These are phyloP conservation scores for Arabidopsis arenosa DNA, from an alignment of 345 rosid genomes.

Conservation along the genomic window DNA sequence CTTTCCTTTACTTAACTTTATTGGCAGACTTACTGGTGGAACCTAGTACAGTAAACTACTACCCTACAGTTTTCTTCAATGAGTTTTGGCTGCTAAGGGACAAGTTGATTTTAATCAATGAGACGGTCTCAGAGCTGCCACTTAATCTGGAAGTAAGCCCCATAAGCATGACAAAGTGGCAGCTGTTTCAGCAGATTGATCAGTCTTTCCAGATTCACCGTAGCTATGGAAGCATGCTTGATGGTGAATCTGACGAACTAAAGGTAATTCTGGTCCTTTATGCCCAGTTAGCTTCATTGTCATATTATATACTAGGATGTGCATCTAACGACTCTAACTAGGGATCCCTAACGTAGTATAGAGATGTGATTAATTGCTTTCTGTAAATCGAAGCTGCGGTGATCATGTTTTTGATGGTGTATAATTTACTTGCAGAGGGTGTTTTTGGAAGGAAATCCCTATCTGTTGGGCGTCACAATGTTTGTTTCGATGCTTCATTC, in stretches of 20 bases:
- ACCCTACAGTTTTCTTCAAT: slow-evolving; percentile 80
- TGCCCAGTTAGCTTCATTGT: slow-evolving; percentile 16
- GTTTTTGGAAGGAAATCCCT: slow-evolving; percentile 97
- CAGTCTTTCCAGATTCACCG: slow-evolving; percentile 98
- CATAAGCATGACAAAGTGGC: slow-evolving; percentile 99
- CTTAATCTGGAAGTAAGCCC: slow-evolving; percentile 89
- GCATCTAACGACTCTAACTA: slow-evolving; percentile 1
- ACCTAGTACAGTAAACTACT: slow-evolving; percentile 72
- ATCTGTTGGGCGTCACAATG: slow-evolving; percentile 85
- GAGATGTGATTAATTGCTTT: background rate
- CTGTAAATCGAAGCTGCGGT: background rate
- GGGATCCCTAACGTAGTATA: background rate
- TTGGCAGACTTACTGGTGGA: slow-evolving; percentile 75
- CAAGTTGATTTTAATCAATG: slow-evolving; percentile 75
- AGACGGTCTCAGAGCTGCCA: slow-evolving; percentile 72
- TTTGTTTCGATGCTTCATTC: slow-evolving; percentile 89
- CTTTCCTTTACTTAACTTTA: slow-evolving; percentile 58
- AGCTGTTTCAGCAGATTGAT: slow-evolving; percentile 87
- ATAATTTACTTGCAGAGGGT: slow-evolving; percentile 69
- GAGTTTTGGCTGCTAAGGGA: slow-evolving; percentile 98
- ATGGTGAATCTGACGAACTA: slow-evolving; percentile 95
- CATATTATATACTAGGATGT: background rate
- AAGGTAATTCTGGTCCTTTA: slow-evolving; percentile 58
- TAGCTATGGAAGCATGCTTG: slow-evolving; percentile 97
- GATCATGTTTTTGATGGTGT: background rate